Base-by-base conservation (phyloP, 768 basidiomycete genomes). In the Lanmaoa rubissima region DNA sequence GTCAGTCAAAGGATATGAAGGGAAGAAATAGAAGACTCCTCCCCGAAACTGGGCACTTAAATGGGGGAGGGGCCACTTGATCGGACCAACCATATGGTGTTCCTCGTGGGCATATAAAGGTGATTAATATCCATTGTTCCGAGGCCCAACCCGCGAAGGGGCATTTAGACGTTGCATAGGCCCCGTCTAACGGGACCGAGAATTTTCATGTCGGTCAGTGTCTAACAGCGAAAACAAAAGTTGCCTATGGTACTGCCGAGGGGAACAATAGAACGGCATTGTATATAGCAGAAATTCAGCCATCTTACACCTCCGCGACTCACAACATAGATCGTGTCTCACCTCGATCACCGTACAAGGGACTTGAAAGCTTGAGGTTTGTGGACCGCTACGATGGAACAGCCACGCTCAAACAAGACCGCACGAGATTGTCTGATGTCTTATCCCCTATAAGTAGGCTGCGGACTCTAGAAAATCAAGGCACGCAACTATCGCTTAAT, bases 261-360 rank as follows among this genome's bases (percentile, higher is more conserved):
- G 34, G 36, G 26, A 58, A 73, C 70, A 71, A 73, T 71, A 66
- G 44, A 41, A 42, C 34, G 28, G 40, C 40, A 42, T 48, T 50
- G 48, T 44, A 50, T 36, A 49, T 48, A 31, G 40, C 36, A 47
- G 46, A 49, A 32, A 43, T 45, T 57, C 50, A 51, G 53, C 40
- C 51, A 26, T 46, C n/a, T 48, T 39, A 40, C 39, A 47, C 57
- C 61, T 58, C 54, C 40, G 56, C 41, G 54, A 62, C n/a, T n/a
- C n/a, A 63, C 51, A 62, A 61, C 52, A 61, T 41, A 61, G 39
- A n/a, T 28, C 42, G 52, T 70, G 73, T 72, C 67, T 72, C 65
- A 74, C 73, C 65, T 61, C 56, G 70, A 69, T 71, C 66, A 60
- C 28, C 17, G 46, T 47, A 64, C 61, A 67, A 73, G 47, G 54